Base-by-base conservation (phyloP, 164 flowering plant species). In the Protea cynaroides region DNA sequence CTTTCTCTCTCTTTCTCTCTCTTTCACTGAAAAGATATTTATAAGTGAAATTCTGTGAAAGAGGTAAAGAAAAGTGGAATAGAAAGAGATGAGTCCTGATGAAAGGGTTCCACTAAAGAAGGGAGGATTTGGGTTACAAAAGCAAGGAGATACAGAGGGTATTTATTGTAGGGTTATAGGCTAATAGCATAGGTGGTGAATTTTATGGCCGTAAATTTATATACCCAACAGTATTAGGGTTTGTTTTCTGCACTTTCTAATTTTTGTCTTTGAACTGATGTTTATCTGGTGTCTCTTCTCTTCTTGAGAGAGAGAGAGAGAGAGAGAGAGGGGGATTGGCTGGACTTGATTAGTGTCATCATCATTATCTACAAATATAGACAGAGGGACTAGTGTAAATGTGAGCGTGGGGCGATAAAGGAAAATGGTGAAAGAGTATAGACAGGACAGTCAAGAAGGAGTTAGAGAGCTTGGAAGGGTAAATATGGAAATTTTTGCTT, bases 341-440 rank as follows among this genome's bases (percentile, higher is more conserved):
- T 47, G 46, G 51, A 57, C 47, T 21, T 49, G 49, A 60, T 61
- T 49, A 60, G 36, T 24, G 64, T 38, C 64, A 53, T 24, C 64
- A 67, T 67, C 70, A 52, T 59, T 59, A 67, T 67, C 58, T 29
- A 57, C 52, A 49, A 49, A 18, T 15, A 29, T 29, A 29, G 34
- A 29, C 34, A 29, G 52, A 18, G 40, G 17, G 25, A 52, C 46
- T 4, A 8, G 46, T 40, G 40, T 4, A 44, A 56, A 3, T n/a
- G n/a, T 29, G 34, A 29, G 34, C 4, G 34, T 29, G 52, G 36
- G 19, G 24, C 51, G 65, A 34, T 29, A 17, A 34, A 59, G 36
- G 46, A 34, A 54, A 47, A 12, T 10, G 34, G 49, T 25, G 25
- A 37, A 63, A 37, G 40, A 37, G 7, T 37, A 4, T n/a, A n/a